Conservation (phyloP, 2,329 filamentous ascomycete genomes). For the Pseudocercospora cruenta region DNA sequence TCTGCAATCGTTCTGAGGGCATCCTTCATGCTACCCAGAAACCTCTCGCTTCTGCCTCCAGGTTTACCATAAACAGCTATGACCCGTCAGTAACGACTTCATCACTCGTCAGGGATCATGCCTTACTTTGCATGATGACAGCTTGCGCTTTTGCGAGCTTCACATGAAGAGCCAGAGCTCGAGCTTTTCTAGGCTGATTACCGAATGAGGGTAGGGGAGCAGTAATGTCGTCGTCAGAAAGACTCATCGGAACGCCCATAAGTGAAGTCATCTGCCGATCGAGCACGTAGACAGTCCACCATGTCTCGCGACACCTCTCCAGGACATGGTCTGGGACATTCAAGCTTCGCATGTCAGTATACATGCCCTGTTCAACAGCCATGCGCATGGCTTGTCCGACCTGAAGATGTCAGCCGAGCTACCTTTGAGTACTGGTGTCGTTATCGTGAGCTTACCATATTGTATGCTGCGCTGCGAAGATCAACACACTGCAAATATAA, state of each 20-base stretch:
- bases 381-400: slow-evolving; percentile 58
- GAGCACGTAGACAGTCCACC: slow-evolving; percentile 60
- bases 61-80: slow-evolving; percentile 30
- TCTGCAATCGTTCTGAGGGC: slow-evolving; percentile 29
- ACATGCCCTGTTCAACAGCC: slow-evolving; percentile 56
- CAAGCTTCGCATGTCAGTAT: slow-evolving; percentile 54
- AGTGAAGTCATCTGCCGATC: slow-evolving; percentile 59
- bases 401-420: slow-evolving; percentile 30
- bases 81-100: slow-evolving; percentile 2
- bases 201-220: slow-evolving; percentile 51
- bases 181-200: slow-evolving; percentile 44
- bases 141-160: slow-evolving; percentile 51
- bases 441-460: slow-evolving; percentile 20
- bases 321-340: slow-evolving; percentile 47
- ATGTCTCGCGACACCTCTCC: slow-evolving; percentile 54
- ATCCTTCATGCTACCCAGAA: slow-evolving; percentile 29
- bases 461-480: slow-evolving; percentile 51
- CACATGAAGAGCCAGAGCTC: slow-evolving; percentile 51
- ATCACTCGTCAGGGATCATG: not conserved
- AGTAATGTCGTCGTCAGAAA: slow-evolving; percentile 56
- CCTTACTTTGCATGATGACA: slow-evolving; percentile 50
- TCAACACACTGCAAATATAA: slow-evolving; percentile 59
- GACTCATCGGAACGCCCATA: slow-evolving; percentile 56
- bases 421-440: not conserved
- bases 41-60: slow-evolving; percentile 25